Conservation (phyloP, 495 filamentous ascomycete genomes). For the Daldinia loculata region DNA sequence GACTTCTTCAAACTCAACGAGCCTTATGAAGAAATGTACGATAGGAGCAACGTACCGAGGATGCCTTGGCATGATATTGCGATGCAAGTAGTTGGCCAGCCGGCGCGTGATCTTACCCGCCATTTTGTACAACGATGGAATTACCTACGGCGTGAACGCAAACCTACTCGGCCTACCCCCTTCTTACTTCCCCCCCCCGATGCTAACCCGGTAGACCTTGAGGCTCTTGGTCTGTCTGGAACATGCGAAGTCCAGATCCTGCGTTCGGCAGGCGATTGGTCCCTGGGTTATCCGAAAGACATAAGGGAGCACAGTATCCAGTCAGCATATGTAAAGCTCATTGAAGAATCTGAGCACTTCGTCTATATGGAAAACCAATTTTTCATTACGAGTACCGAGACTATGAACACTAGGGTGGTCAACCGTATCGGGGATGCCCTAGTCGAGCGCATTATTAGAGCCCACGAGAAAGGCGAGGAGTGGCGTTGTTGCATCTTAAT, state of each 20-base stretch:
- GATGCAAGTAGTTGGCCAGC: slow-evolving; percentile 98
- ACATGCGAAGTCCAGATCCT: slow-evolving; percentile 97
- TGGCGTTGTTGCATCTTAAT: slow-evolving; percentile 97
- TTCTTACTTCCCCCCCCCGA: slow-evolving; percentile 94
- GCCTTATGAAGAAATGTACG: slow-evolving; percentile 99
- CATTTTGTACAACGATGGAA: slow-evolving; percentile 99
- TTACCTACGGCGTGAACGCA: slow-evolving; percentile 91
- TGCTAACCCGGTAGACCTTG: slow-evolving; percentile 83
- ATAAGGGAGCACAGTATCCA: slow-evolving; percentile 93
- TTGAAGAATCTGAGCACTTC: slow-evolving; percentile 94
- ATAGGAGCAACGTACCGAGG: slow-evolving; percentile 81
- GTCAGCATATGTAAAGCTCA: slow-evolving; percentile 93
- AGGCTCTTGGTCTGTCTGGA: slow-evolving; percentile 85
- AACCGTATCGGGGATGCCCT: slow-evolving; percentile 96
- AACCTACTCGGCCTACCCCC: slow-evolving; percentile 91
- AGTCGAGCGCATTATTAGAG: slow-evolving; percentile 88
- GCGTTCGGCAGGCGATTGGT: slow-evolving; percentile 90
- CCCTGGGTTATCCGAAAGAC: slow-evolving; percentile 75
- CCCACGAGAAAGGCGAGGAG: slow-evolving; percentile 82
- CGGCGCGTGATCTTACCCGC: slow-evolving; percentile 89
- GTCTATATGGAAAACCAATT: slow-evolving; percentile 99
- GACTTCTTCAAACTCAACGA: slow-evolving; percentile 95
- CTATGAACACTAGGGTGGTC: slow-evolving; percentile 84
- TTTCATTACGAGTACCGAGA: slow-evolving; percentile 93
- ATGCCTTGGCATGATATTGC: slow-evolving; percentile 99